Evolutionary conservation across 1,284 basidiomycete genomes (phyloP).

Genomic region (Trametes sp.): DNA sequence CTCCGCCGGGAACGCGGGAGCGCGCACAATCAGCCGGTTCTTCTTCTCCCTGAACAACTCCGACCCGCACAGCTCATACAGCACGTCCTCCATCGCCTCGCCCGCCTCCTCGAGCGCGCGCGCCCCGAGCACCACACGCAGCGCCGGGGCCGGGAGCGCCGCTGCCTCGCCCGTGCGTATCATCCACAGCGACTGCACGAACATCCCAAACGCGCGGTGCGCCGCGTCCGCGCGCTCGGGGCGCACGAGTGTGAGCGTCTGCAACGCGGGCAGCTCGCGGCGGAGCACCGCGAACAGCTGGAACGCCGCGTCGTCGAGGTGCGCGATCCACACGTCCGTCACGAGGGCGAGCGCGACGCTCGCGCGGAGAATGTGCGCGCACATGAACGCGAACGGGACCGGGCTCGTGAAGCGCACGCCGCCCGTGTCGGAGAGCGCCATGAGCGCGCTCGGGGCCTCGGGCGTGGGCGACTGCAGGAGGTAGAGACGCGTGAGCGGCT

Average conservation of each 20-base stretch:
- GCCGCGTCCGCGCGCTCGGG: background rate
- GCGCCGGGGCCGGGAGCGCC: background rate
- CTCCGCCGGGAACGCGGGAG: background rate
- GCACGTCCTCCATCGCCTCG: background rate
- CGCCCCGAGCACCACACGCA: background rate
- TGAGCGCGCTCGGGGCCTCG: background rate
- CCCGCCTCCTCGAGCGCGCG: background rate
- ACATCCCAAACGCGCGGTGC: background rate
- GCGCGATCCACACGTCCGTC: background rate
- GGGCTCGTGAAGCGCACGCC: background rate
- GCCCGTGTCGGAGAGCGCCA: background rate
- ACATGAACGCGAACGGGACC: background rate
- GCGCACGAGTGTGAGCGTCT: background rate
- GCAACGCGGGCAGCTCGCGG: background rate
- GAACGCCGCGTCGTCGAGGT: background rate
- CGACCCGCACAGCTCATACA: background rate
- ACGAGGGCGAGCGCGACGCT: background rate
- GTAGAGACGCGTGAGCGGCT: background rate
- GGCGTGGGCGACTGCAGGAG: background rate
- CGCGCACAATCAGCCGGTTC: background rate
- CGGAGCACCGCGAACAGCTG: background rate
- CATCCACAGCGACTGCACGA: background rate
- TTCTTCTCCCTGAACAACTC: background rate
- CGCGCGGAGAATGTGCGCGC: background rate
- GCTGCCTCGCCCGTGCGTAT: background rate